Base-by-base conservation (phyloP, 2,329 filamentous ascomycete species). In the Curvularia lunata region DNA sequence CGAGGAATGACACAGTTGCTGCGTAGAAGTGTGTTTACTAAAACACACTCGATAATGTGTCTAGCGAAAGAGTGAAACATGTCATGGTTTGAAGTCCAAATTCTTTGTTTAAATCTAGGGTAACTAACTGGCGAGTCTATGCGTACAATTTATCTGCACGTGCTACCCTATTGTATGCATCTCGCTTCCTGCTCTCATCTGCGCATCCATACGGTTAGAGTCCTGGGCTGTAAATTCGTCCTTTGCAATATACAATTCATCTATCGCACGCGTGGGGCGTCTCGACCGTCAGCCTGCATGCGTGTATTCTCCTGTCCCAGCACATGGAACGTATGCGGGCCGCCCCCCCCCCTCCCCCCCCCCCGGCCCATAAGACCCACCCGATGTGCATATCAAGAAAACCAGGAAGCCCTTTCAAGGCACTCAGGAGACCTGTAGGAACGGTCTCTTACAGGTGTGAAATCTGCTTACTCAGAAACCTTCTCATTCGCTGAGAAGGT, bases 1-100 rank as follows among this genome's bases (percentile, higher is more conserved):
- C 81, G 5, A 66, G 69, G 49, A 66, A 66, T 27, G 53, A 62
- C 19, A 67, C 58, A 18, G 12, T 56, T 21, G 16, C 9, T 43
- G n/a, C 12, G 10, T 48, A 54, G 34, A 21, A 10, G 25, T 5
- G 1, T 7, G 3, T 12, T 18, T 28, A 12, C 21, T 25, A 6
- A 9, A 3, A n/a, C 8, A n/a, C 16, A 27, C 18, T 21, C n/a
- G 8, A 16, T 5, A 28, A 30, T 19, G 5, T 7, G 9, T 1
- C 9, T 30, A 2, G 4, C 10, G 7, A 46, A 6, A 23, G 8
- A 30, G 12, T 30, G 9, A 12, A 12, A 8, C 12, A 30, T 30
- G 10, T n/a, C n/a, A n/a, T n/a, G n/a, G n/a, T 10, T 8, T 30
- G 28, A 30, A 9, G 47, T 28, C 32, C 38, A 34, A 34, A 34